Evolutionary conservation across 768 basidiomycete genomes (phyloP).

Genomic region (Tylopilus balloui): DNA sequence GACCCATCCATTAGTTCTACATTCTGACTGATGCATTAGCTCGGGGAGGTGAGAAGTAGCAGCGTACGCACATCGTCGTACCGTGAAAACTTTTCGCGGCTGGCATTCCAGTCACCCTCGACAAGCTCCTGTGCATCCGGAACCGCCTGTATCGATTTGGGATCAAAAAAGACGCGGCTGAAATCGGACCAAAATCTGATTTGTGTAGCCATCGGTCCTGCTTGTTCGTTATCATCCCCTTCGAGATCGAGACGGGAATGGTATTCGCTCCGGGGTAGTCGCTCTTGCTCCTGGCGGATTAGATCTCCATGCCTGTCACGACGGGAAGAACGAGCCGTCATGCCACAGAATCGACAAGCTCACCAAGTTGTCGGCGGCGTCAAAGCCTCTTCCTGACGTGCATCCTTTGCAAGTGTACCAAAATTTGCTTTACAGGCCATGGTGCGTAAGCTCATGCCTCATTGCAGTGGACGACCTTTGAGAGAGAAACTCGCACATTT

Average conservation of each 20-base stretch:
- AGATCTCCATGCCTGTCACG: constrained; percentile 45
- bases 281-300: constrained; percentile 48
- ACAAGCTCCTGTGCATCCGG: constrained; percentile 50
- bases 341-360: neutral
- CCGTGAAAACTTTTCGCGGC: constrained; percentile 47
- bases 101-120: constrained; percentile 53
- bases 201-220: constrained; percentile 15
- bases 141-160: constrained; percentile 59
- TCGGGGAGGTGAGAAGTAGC: neutral
- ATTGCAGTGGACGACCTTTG: neutral
- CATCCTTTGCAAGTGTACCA: constrained; percentile 48
- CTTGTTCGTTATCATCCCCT: constrained; percentile 8
- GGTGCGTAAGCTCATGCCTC: constrained; percentile 7
- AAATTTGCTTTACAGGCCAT: constrained; percentile 50
- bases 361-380: constrained; percentile 18
- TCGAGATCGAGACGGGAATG: constrained; percentile 41
- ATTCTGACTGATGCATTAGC: constrained; percentile 39
- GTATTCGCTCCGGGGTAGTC: constrained; percentile 51
- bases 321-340: neutral
- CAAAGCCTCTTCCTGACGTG: constrained; percentile 30
- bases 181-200: constrained; percentile 52
- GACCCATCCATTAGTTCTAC: constrained; percentile 64
- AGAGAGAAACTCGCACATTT: constrained; percentile 43
- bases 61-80: constrained; percentile 49
- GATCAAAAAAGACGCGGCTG: constrained; percentile 52